Conservation (phyloP, 164 flowering plant genomes). For the Magnolia sinica region DNA sequence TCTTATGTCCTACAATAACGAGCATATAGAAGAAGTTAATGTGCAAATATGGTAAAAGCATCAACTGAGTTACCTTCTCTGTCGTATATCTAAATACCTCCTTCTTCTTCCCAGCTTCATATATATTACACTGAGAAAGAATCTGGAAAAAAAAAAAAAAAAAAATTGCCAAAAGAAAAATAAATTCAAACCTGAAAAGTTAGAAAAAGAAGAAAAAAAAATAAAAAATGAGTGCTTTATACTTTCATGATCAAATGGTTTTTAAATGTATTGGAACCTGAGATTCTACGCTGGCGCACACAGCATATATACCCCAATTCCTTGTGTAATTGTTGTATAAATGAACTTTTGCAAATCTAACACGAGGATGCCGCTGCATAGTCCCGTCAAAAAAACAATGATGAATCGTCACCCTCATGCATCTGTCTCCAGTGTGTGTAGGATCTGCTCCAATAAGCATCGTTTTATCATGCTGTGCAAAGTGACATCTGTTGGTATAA, state of each 20-base stretch:
- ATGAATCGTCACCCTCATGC: conserved; percentile 77
- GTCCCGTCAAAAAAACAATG: conserved; percentile 90
- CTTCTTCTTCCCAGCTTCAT: conserved; percentile 93
- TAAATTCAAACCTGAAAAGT: not conserved
- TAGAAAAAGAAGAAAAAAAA: no score
- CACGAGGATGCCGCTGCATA: conserved; percentile 82
- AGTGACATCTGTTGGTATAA: no score
- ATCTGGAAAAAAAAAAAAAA: conserved; percentile 41
- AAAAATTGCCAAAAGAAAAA: not conserved
- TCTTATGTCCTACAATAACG: not conserved
- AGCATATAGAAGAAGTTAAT: conserved; percentile 2
- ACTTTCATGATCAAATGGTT: not conserved
- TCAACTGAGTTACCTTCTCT: conserved; percentile 57
- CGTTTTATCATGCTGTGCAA: no score
- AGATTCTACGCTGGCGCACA: conserved; percentile 87
- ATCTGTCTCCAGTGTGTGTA: conserved; percentile 65
- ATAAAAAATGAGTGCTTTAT: not conserved
- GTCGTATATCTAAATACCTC: conserved; percentile 54
- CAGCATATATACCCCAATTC: conserved; percentile 86
- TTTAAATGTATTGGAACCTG: conserved; percentile 39
- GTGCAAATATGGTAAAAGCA: not conserved
- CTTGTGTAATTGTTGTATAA: conserved; percentile 82
- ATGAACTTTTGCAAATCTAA: conserved; percentile 81
- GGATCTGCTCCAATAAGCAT: no score
- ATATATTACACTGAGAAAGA: conserved; percentile 81